phyloP scores from a whole-genome alignment of 192 early-diverging fungal species.

The Backusella morwellensis region DNA sequence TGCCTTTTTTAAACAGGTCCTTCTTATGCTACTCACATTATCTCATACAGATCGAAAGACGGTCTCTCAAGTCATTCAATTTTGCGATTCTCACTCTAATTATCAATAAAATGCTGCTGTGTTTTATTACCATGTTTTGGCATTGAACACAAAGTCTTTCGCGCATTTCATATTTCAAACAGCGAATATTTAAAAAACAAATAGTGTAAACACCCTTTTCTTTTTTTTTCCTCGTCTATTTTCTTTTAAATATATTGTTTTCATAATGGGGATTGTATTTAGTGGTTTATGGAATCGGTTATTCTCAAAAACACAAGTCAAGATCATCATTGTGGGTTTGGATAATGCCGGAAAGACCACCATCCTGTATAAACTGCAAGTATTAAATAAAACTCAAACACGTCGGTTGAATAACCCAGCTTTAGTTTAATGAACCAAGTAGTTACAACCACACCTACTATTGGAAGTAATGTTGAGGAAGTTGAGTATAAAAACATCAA shows the following conservation, averaged over 20 bases:
- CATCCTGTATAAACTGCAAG: constrained; percentile 58
- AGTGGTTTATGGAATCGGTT: constrained; percentile 58
- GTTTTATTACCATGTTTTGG: not conserved
- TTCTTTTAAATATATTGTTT: not conserved
- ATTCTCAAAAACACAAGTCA: constrained; percentile 60
- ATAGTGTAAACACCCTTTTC: not conserved
- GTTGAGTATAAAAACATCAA: constrained; percentile 68
- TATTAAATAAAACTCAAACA: not conserved
- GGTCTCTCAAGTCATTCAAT: not conserved
- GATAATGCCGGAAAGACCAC: constrained; percentile 65
- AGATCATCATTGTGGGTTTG: constrained; percentile 69
- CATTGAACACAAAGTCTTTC: too few species aligned
- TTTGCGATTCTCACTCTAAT: not conserved
- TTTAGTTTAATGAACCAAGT: constrained; percentile 57
- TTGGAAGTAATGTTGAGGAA: constrained; percentile 72
- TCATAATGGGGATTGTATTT: constrained; percentile 55
- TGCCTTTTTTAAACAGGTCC: not conserved
- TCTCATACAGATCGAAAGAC: not conserved
- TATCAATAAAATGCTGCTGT: not conserved
- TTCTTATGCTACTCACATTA: not conserved
- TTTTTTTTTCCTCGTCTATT: not conserved
- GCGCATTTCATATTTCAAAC: not conserved
- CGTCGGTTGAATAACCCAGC: not conserved
- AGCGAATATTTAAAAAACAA: not conserved
- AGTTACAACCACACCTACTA: constrained; percentile 66